A percentile compares a stretch with the other conserved stretches of the same genome.
Conservation (phyloP, 148 eudicot genomes). For the Tetragonia tetragonoides region DNA sequence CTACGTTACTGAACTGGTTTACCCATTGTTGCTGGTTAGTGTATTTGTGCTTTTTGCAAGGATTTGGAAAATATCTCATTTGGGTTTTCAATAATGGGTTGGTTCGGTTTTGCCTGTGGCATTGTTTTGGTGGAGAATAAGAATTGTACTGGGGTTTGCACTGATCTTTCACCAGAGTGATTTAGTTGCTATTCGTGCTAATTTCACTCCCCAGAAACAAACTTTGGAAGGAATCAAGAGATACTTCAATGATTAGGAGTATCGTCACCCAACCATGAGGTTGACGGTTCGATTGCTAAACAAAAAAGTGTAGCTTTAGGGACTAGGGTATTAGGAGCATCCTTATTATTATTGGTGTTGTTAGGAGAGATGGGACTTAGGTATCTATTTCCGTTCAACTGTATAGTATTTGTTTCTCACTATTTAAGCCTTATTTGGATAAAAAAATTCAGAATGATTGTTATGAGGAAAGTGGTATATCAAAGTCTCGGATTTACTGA, state of each 20-base stretch:
- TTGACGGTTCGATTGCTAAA: too few relatives aligned
- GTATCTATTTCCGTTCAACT: too few relatives aligned
- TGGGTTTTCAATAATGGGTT: neutral
- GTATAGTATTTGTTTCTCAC: too few relatives aligned
- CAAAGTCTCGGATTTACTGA: neutral
- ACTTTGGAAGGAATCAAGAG: neutral
- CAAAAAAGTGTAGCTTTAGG: too few relatives aligned
- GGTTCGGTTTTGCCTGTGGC: neutral
- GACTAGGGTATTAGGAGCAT: too few relatives aligned
- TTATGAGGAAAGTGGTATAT: neutral
- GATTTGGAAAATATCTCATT: neutral
- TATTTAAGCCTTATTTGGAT: too few relatives aligned
- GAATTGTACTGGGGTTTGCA: neutral
- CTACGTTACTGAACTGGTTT: neutral
- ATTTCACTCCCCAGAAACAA: too few relatives aligned
- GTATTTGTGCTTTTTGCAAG: slow-evolving; percentile 5
- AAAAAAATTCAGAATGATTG: too few relatives aligned
- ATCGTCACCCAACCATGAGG: neutral
- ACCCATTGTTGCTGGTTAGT: neutral
- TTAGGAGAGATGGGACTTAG: too few relatives aligned
- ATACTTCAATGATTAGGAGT: neutral
- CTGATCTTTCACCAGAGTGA: neutral
- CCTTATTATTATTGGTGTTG: too few relatives aligned
- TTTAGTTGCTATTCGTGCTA: neutral
- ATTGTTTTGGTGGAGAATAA: neutral